Evolutionary conservation across 1,284 basidiomycete genomes (phyloP).

Genomic region (Trichosporon sp.): DNA sequence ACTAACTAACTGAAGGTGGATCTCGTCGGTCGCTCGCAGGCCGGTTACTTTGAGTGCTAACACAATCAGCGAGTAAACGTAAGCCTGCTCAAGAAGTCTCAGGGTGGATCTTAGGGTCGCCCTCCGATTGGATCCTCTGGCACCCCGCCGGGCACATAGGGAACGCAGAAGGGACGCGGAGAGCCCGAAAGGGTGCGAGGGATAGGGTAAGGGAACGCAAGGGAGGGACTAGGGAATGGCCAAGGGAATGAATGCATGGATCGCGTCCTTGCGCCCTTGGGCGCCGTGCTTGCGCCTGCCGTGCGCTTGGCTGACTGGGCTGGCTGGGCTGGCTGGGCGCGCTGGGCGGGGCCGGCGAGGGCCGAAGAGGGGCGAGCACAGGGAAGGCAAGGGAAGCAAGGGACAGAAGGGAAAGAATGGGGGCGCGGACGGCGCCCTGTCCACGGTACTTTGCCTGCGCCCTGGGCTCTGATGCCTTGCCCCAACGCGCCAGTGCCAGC

Average conservation of each 20-base stretch:
- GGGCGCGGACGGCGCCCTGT: background rate
- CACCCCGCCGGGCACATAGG: background rate
- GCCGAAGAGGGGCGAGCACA: no score
- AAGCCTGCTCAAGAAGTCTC: background rate
- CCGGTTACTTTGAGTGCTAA: background rate
- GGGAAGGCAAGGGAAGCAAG: no score
- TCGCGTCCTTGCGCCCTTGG: slow-evolving; percentile 3
- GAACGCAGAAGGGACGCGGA: background rate
- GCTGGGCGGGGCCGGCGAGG: no score
- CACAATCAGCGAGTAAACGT: background rate
- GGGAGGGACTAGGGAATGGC: background rate
- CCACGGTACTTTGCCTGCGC: background rate
- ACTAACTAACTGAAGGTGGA: background rate
- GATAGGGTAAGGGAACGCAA: background rate
- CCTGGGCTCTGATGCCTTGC: background rate
- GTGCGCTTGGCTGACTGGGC: background rate
- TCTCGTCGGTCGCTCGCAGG: background rate
- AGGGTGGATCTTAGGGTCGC: background rate
- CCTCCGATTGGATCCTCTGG: background rate
- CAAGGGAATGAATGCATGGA: background rate
- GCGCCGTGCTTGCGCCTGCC: background rate
- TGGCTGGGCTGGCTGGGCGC: no score
- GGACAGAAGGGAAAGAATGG: no score
- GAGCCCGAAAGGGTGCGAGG: background rate
- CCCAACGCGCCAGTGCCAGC: no score